phyloP scores from a whole-genome alignment of 805 yeast genomes.

The Hyphopichia homilentoma region DNA sequence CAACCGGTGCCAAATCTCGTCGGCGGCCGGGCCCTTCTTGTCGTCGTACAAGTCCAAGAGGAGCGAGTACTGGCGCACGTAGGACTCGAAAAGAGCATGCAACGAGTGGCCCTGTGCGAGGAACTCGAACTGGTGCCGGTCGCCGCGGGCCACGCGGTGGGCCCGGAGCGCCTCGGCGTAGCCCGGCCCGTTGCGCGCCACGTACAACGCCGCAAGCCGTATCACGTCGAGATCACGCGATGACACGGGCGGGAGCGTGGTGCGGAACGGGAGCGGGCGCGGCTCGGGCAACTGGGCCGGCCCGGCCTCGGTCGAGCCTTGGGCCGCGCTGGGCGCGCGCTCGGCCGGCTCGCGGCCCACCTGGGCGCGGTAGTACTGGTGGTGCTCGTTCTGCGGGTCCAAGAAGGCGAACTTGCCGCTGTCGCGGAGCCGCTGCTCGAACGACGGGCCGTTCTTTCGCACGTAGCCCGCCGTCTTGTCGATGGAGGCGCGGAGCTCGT shows the following conservation, averaged over 20 bases:
- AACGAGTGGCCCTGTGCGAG: conserved; percentile 58
- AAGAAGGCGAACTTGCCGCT: conserved; percentile 65
- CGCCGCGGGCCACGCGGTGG: conserved; percentile 33
- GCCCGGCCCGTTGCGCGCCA: conserved; percentile 54
- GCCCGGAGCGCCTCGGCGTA: conserved; percentile 30
- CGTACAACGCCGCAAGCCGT: conserved; percentile 67
- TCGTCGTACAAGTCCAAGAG: conserved; percentile 14
- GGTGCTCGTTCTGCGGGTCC: conserved; percentile 47
- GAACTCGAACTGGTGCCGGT: conserved; percentile 65
- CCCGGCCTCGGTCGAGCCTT: conserved; percentile 21
- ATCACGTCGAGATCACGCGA: conserved; percentile 63
- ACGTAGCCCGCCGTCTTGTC: conserved; percentile 74
- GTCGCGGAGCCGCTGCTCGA: conserved; percentile 54
- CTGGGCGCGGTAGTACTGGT: conserved; percentile 54
- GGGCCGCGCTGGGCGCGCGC: not conserved
- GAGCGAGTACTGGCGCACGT: conserved; percentile 52
- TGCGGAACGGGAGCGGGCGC: conserved; percentile 19
- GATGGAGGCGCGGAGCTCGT: conserved; percentile 52
- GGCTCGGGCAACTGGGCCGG: conserved; percentile 13
- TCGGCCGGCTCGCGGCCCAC: no score
- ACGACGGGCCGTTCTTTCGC: conserved; percentile 58
- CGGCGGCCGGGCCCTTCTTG: conserved; percentile 6
- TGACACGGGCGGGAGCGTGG: conserved; percentile 42
- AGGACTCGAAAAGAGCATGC: conserved; percentile 45
- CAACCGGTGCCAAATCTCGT: conserved; percentile 8